These are phyloP conservation scores for Xylariaceae sp. DNA, from an alignment of 2,329 filamentous ascomycete genomes.

Conservation along the genomic window DNA sequence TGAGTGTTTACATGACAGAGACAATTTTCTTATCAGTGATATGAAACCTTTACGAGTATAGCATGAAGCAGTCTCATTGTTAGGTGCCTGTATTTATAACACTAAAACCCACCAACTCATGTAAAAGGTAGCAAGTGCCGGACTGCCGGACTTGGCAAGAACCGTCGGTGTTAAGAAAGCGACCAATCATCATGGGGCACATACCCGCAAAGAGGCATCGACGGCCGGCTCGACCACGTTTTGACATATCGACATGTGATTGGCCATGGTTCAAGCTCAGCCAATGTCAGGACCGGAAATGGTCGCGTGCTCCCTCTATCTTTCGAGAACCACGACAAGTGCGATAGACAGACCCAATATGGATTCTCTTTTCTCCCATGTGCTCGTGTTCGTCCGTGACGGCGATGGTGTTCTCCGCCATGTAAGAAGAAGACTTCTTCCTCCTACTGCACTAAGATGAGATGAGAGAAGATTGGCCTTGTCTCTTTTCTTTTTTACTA, in stretches of 20 bases:
- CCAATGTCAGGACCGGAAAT: slow-evolving; percentile 29
- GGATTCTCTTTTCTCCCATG: slow-evolving; percentile 16
- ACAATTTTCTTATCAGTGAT: no score
- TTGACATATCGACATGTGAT: slow-evolving; percentile 9
- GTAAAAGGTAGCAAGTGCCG: no score
- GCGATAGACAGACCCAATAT: slow-evolving; percentile 20
- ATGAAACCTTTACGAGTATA: no score
- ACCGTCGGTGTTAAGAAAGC: no score
- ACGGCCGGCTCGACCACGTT: slow-evolving; percentile 19
- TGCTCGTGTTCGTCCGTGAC: slow-evolving; percentile 12
- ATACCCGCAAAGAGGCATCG: background rate
- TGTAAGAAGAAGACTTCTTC: background rate
- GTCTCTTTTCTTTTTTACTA: background rate
- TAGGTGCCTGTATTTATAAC: no score
- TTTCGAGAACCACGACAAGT: background rate
- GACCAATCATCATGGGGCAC: background rate
- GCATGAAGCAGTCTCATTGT: no score
- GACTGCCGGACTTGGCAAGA: no score
- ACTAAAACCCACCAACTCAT: no score
- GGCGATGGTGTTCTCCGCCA: background rate
- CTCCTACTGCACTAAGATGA: background rate
- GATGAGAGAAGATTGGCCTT: background rate
- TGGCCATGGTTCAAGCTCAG: slow-evolving; percentile 7
- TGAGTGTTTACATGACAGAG: no score
- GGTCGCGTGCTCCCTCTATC: slow-evolving; percentile 29